Conservation (phyloP, 495 filamentous ascomycete genomes). For the Cryomyces minteri region DNA sequence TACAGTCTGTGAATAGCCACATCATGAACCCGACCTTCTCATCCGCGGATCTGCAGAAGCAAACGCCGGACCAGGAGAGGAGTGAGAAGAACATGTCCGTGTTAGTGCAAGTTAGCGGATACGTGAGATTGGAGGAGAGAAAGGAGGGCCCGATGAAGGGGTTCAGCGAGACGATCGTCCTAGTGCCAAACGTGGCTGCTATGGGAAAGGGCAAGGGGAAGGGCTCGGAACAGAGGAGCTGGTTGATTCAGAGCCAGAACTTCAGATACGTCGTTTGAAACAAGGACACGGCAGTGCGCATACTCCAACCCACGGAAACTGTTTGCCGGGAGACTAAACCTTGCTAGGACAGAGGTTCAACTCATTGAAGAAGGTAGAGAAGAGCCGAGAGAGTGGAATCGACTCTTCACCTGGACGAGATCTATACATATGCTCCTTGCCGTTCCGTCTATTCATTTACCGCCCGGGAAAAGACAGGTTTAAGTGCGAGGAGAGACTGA, state of each 20-base stretch:
- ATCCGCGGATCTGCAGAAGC: conserved; percentile 2
- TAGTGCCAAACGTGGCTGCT: conserved; percentile 56
- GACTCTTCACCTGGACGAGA: no score
- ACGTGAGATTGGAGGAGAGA: conserved; percentile 39
- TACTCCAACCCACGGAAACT: no score
- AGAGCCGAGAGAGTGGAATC: no score
- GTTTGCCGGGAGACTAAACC: no score
- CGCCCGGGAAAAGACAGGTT: no score
- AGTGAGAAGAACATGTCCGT: conserved; percentile 44
- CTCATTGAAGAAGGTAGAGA: no score
- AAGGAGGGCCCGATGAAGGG: conserved; percentile 35
- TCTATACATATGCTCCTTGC: no score
- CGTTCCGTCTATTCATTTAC: no score
- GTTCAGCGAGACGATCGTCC: conserved; percentile 58
- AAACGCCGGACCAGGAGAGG: background rate
- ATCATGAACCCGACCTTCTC: conserved; percentile 42
- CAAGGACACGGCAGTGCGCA: no score
- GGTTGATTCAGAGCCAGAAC: conserved; percentile 57
- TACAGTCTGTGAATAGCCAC: conserved; percentile 52
- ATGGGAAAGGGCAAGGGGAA: conserved; percentile 23
- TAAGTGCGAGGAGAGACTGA: no score
- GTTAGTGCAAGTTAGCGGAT: conserved; percentile 46
- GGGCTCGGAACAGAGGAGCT: conserved; percentile 21
- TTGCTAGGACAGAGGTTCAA: conserved; percentile 2
- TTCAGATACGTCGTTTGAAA: conserved; percentile 27